phyloP scores from a whole-genome alignment of 495 filamentous ascomycete genomes.

The Amphirosellinia nigrospora region DNA sequence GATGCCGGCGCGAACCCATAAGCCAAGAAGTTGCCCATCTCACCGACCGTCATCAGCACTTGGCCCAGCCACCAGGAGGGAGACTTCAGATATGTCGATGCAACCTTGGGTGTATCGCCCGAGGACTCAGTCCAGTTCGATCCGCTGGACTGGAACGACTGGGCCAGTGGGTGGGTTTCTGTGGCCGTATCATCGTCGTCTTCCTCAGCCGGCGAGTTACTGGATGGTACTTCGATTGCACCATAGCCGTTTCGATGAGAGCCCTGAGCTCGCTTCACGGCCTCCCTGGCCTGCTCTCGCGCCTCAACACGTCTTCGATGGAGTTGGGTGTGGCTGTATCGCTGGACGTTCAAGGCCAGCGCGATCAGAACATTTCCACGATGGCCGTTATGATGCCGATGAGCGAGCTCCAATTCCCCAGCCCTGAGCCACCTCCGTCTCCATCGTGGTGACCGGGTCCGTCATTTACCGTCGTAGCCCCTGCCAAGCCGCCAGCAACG shows the following conservation, averaged over 20 bases:
- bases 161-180: conserved; percentile 57
- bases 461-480: conserved; percentile 33
- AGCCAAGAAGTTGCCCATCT: conserved; percentile 94
- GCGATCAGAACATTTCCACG: conserved; percentile 88
- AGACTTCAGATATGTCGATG: conserved; percentile 73
- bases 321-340: conserved; percentile 90
- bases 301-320: conserved; percentile 46
- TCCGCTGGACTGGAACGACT: conserved; percentile 52
- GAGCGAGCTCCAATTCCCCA: conserved; percentile 84
- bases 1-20: conserved; percentile 99
- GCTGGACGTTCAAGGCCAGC: conserved; percentile 93
- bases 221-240: conserved; percentile 24
- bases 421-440: conserved; percentile 48
- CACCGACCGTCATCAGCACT: conserved; percentile 87
- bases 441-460: conserved; percentile 47
- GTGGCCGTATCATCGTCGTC: conserved; percentile 41
- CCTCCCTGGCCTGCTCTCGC: conserved; percentile 60
- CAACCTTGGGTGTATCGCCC: conserved; percentile 43
- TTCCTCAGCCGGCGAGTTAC: conserved; percentile 27
- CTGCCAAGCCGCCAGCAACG: conserved; percentile 24
- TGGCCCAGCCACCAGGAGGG: conserved; percentile 97
- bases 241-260: conserved; percentile 39
- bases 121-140: conserved; percentile 46
- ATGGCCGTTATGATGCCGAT: conserved; percentile 96
- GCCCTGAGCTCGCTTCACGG: conserved; percentile 42